Percentiles rank a stretch among this genome's conserved stretches.
Evolutionary conservation across 2,329 filamentous ascomycete genomes (phyloP).

Genomic region (Calonectria pseudoreteaudii): DNA sequence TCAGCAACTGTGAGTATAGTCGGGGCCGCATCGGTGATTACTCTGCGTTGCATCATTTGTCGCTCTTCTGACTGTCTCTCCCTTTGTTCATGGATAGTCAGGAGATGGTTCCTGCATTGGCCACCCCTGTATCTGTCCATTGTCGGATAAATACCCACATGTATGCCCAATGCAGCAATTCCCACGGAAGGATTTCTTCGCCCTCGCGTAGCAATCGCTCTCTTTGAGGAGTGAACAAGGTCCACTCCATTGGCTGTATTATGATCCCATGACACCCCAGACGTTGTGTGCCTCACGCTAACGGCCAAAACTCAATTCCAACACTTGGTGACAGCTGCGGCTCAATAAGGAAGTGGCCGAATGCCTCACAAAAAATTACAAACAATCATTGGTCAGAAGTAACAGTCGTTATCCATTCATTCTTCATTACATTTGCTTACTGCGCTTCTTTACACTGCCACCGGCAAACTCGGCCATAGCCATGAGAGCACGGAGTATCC

Average conservation of each 20-base stretch:
- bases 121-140: not conserved
- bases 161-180: not conserved
- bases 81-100: not conserved
- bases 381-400: not conserved
- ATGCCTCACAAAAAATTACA: not conserved
- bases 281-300: not conserved
- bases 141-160: not conserved
- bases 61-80: not conserved
- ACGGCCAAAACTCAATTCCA: not conserved
- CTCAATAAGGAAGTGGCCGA: not conserved
- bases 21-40: no score
- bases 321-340: not conserved
- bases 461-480: not conserved
- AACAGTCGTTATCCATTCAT: not conserved
- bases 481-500: not conserved
- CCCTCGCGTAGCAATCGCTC: not conserved
- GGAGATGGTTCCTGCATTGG: not conserved
- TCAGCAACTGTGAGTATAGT: not conserved
- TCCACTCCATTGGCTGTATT: not conserved
- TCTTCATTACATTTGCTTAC: not conserved
- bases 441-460: not conserved
- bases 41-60: no score
- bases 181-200: not conserved
- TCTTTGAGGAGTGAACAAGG: not conserved
- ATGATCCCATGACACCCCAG: not conserved